Evolutionary conservation across 495 filamentous ascomycete species (phyloP).

Genomic region (Copromyces sp.): DNA sequence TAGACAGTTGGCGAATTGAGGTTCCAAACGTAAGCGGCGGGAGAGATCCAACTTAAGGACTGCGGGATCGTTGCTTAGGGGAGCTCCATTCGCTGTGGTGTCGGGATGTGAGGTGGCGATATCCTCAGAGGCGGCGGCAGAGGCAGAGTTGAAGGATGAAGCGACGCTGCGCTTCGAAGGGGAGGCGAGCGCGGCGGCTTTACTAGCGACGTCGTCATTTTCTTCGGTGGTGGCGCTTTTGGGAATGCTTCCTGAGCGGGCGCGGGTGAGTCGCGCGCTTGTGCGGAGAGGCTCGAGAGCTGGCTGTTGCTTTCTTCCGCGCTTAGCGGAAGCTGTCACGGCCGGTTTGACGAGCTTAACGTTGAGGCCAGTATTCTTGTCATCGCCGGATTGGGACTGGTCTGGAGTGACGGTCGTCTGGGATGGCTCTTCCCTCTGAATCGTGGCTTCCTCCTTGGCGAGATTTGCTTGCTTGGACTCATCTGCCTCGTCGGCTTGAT

Average conservation of each 20-base stretch:
- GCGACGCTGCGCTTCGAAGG: constrained; percentile 8
- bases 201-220: constrained; percentile 11
- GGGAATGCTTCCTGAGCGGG: constrained; percentile 18
- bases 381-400: not conserved
- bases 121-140: not conserved
- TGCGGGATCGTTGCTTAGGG: constrained; percentile 11
- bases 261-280: constrained; percentile 13
- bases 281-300: constrained; percentile 16
- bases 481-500: not conserved
- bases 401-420: not conserved
- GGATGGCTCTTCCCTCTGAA: not conserved
- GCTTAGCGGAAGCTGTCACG: constrained; percentile 14
- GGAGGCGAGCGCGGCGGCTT: constrained; percentile 6
- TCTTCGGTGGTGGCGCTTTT: constrained; percentile 11
- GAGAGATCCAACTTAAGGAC: constrained; percentile 28
- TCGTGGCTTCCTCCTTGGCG: constrained; percentile 8
- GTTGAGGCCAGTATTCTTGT: constrained; percentile 18
- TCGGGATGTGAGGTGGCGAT: not conserved
- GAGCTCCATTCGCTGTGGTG: not conserved
- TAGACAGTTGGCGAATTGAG: constrained; percentile 55
- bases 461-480: not conserved
- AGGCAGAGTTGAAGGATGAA: constrained; percentile 14
- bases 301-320: constrained; percentile 8
- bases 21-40: constrained; percentile 48
- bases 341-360: constrained; percentile 27